phyloP scores from a whole-genome alignment of 1,284 basidiomycete species.

The Moniliophthora roreri region DNA sequence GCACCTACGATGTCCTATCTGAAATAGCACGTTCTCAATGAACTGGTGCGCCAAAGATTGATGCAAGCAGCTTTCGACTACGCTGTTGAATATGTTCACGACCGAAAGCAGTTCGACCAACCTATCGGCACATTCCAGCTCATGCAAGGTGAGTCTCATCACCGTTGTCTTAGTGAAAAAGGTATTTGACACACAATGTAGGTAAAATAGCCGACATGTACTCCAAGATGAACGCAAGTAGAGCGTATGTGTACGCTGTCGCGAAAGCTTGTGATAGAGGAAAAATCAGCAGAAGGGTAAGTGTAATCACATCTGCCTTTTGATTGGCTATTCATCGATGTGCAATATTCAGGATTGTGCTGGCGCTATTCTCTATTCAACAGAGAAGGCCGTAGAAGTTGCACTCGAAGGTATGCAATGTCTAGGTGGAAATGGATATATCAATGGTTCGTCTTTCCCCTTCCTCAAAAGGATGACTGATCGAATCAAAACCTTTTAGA shows the following conservation, averaged over 20 bases:
- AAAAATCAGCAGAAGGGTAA: constrained; percentile 77
- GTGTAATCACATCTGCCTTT: constrained; percentile 19
- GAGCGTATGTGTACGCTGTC: constrained; percentile 93
- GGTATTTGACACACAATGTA: constrained; percentile 23
- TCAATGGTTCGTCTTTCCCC: constrained; percentile 62
- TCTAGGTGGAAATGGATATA: constrained; percentile 91
- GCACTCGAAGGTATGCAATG: constrained; percentile 90
- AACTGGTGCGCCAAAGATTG: constrained; percentile 57
- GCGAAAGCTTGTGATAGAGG: constrained; percentile 86
- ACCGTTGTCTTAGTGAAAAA: background rate
- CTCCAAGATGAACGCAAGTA: constrained; percentile 85
- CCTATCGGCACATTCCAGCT: constrained; percentile 92
- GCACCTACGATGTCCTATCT: constrained; percentile 7
- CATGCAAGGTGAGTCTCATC: constrained; percentile 75
- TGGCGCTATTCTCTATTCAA: constrained; percentile 88
- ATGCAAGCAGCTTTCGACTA: constrained; percentile 96
- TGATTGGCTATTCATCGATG: background rate
- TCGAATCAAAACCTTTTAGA: constrained; percentile 46
- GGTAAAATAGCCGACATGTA: constrained; percentile 93
- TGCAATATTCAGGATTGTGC: constrained; percentile 73
- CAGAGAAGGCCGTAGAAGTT: constrained; percentile 89
- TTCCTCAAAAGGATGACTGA: background rate
- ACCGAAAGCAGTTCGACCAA: constrained; percentile 88
- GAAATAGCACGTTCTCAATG: constrained; percentile 6
- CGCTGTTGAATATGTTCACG: constrained; percentile 86